These are phyloP conservation scores for Rhynchospora breviuscula DNA, from an alignment of 176 grass and related monocot genomes.

Conservation along the genomic window DNA sequence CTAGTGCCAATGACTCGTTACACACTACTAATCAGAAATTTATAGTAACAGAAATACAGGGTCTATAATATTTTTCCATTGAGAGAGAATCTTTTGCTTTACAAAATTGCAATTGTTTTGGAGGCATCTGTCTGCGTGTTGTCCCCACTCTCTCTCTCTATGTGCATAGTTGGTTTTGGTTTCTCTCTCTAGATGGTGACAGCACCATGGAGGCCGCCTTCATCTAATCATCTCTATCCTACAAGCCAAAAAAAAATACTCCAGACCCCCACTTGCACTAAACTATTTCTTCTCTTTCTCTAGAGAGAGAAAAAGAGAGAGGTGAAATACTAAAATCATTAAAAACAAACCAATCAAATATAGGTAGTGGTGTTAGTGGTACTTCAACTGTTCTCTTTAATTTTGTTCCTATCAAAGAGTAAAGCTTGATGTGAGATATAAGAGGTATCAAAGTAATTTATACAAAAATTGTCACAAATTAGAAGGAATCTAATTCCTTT, in stretches of 20 bases:
- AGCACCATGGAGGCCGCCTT: slow-evolving; percentile 14
- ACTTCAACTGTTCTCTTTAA: neutral
- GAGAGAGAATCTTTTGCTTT: neutral
- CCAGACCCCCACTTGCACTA: neutral
- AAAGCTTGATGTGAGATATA: neutral
- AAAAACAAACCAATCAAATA: neutral
- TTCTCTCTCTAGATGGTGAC: slow-evolving; percentile 11
- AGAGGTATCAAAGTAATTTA: neutral
- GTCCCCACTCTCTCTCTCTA: neutral
- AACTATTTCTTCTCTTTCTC: neutral
- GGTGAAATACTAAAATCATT: neutral
- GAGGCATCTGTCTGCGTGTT: slow-evolving; percentile 24
- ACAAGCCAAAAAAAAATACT: neutral
- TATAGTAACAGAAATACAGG: neutral
- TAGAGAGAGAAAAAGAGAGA: neutral
- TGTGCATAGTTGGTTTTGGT: neutral
- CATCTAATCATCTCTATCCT: slow-evolving; percentile 24
- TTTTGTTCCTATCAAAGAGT: neutral
- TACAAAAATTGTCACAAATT: neutral
- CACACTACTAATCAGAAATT: neutral
- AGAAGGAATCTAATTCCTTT: neutral
- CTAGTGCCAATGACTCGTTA: neutral
- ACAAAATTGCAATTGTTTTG: slow-evolving; percentile 8
- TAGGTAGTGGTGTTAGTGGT: slow-evolving; percentile 21
- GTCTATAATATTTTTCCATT: neutral